Evolutionary conservation across 805 yeast genomes (phyloP).

Genomic region (Saturnispora kantuleensis): DNA sequence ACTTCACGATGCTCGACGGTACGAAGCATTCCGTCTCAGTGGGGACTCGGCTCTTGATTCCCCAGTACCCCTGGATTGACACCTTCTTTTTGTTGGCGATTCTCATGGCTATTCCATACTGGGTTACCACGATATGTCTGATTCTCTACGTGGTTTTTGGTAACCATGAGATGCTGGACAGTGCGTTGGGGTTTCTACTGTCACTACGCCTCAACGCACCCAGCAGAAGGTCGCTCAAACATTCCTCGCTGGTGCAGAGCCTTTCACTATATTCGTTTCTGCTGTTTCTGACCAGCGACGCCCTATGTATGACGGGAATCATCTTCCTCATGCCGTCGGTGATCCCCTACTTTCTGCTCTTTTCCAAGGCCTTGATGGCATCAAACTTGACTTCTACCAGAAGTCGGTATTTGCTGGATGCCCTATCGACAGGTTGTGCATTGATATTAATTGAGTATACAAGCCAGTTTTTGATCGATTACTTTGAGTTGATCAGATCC

Average conservation of each 20-base stretch:
- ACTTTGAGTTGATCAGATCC: slow-evolving; percentile 10
- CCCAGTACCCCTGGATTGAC: slow-evolving; percentile 6
- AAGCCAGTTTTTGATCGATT: slow-evolving; percentile 8
- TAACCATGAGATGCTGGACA: slow-evolving; percentile 20
- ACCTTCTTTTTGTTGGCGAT: slow-evolving; percentile 8
- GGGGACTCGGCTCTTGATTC: background rate
- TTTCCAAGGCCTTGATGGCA: slow-evolving; percentile 28
- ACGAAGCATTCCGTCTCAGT: too few species aligned
- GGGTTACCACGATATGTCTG: slow-evolving; percentile 18
- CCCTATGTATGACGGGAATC: slow-evolving; percentile 13
- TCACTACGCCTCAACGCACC: slow-evolving; percentile 19
- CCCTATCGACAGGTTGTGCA: slow-evolving; percentile 19
- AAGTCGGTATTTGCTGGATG: slow-evolving; percentile 22
- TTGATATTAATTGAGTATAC: slow-evolving; percentile 15
- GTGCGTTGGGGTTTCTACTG: slow-evolving; percentile 20
- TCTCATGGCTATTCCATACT: slow-evolving; percentile 21
- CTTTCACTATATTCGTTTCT: slow-evolving; percentile 9
- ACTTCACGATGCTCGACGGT: too few species aligned
- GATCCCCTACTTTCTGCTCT: slow-evolving; percentile 20
- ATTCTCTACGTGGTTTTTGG: slow-evolving; percentile 19
- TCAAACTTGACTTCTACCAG: slow-evolving; percentile 25
- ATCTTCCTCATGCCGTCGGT: slow-evolving; percentile 18
- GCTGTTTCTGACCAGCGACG: slow-evolving; percentile 14
- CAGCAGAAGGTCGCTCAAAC: slow-evolving; percentile 7
- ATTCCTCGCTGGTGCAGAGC: background rate